These are phyloP conservation scores for Hypoxylon sp. DNA, from an alignment of 2,329 filamentous ascomycete genomes.

Conservation along the genomic window DNA sequence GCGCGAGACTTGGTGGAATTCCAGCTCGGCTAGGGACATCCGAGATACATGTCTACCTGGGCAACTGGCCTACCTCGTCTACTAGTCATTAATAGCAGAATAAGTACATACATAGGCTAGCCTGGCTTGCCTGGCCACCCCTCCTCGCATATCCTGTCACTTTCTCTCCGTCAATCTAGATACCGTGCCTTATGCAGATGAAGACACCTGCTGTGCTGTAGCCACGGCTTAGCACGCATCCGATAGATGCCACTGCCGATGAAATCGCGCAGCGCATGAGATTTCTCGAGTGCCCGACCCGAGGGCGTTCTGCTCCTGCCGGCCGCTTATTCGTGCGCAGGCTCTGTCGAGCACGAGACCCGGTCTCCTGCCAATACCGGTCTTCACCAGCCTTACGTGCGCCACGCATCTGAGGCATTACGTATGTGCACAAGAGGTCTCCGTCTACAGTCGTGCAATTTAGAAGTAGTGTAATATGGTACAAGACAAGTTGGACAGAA, in stretches of 20 bases:
- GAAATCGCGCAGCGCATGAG: conserved; percentile 12
- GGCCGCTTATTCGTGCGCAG: background rate
- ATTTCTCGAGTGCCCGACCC: no score
- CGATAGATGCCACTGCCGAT: no score
- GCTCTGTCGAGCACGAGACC: background rate
- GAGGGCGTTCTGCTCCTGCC: background rate
- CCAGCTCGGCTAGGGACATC: background rate
- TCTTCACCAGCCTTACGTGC: no score
- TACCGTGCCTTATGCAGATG: no score
- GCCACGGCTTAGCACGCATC: no score
- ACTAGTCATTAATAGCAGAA: no score
- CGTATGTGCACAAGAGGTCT: no score
- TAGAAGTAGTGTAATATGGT: background rate
- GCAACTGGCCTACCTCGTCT: background rate
- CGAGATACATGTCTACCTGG: conserved; percentile 1
- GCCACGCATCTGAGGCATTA: no score
- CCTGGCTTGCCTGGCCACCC: no score
- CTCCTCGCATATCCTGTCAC: conserved; percentile 21
- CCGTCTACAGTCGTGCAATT: background rate
- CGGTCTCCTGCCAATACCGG: background rate
- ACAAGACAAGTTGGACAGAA: background rate
- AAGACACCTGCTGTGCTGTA: no score
- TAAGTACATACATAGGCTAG: no score
- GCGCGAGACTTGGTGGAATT: conserved; percentile 3
- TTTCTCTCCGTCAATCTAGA: no score